Evolutionary conservation across 768 basidiomycete species (phyloP).

Genomic region (Multifurca ochricompacta): DNA sequence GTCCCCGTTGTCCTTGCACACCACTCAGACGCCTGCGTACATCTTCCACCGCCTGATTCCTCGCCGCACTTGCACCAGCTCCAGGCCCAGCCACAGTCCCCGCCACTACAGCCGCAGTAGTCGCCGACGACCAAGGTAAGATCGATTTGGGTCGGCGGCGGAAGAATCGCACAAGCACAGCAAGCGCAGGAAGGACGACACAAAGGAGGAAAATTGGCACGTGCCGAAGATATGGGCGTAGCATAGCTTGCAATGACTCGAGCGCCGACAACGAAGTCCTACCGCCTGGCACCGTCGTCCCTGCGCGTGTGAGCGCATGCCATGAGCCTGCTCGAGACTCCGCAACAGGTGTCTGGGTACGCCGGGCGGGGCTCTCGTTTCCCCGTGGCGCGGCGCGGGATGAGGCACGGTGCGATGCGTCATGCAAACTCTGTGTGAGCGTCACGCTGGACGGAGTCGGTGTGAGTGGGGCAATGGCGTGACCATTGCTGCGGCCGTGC

Average conservation of each 20-base stretch:
- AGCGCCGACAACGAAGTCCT: neutral
- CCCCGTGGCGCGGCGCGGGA: neutral
- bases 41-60: constrained; percentile 7
- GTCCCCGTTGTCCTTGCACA: constrained; percentile 5
- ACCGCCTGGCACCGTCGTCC: neutral
- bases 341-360: neutral
- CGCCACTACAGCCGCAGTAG: neutral
- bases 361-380: neutral
- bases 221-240: constrained; percentile 10
- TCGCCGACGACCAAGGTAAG: neutral
- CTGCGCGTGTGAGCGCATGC: neutral
- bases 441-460: neutral
- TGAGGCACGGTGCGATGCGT: constrained; percentile 1
- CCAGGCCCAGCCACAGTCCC: neutral
- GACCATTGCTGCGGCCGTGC: neutral
- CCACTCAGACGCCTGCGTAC: constrained; percentile 18
- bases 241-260: neutral
- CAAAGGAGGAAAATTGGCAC: constrained; percentile 16
- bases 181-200: constrained; percentile 14
- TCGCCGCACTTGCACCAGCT: neutral
- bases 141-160: constrained; percentile 1
- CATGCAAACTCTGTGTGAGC: neutral
- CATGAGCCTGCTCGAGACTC: neutral
- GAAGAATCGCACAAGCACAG: constrained; percentile 10
- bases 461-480: constrained; percentile 2